Evolutionary conservation across 176 grass and related monocot genomes (phyloP), one percentile per base, ranked within the genome.

Genomic region (Typha latifolia): DNA sequence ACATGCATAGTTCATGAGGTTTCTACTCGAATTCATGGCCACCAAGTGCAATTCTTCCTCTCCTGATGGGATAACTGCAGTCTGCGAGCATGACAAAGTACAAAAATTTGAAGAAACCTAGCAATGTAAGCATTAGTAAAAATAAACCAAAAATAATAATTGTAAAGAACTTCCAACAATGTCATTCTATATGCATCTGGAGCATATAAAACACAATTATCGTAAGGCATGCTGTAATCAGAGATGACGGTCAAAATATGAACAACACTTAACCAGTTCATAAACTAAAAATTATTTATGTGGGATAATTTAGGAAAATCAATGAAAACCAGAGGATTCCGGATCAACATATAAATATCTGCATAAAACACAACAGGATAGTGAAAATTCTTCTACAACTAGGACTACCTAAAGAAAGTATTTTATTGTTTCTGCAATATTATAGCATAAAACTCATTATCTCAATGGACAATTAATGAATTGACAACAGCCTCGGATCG

Each of bases 1-100:
- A 84, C 83, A 93, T 50, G 94, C 81, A 61, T 79, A 71, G 51
- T 79, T 84, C 29, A 61, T 49, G 18, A 84, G 55, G 71, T 80
- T 84, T 77, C 82, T 86, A 66, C 70, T 78, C 9, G 94, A 87
- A 59, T 68, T 89, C 94, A 99, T 99, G 31, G 94, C 86, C 16
- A 99, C 94, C 72, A 99, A 86, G 83, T 99, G 94, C 72, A 99
- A 69, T 80, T 99, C 94, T 84, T 76, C 94, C 49, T 83, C 89
- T 72, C 78, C 89, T 50, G 90, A 69, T 16, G 79, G 68, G 72
- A 93, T 81, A 72, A 99, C 86, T 71, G 94, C 94, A 67, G 89
- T 99, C 94, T 99, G 86, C 61, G 78, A 75, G 50, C 52, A 76
- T 14, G 71, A 83, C 31, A 11, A 80, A 62, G 12, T 43, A 59